Conservation (phyloP, 1,139 yeast genomes). For the Hansenula lynferdii region DNA sequence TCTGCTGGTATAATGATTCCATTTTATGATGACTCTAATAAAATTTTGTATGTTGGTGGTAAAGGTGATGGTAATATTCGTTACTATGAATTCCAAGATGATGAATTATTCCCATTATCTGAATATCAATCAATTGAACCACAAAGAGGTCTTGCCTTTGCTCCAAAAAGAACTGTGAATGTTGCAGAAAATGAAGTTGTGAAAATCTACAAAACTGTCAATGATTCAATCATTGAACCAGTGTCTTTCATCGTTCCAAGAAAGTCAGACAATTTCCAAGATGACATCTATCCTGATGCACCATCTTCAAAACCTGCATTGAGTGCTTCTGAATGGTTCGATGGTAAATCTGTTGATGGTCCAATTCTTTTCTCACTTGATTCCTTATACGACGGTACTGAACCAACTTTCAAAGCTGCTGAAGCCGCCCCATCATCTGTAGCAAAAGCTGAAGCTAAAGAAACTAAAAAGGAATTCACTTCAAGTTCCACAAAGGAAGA, state of each 20-base stretch:
- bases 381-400: slow-evolving; percentile 72
- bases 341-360: slow-evolving; percentile 72
- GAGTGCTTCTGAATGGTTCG: slow-evolving; percentile 72
- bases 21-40: slow-evolving; percentile 74
- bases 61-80: slow-evolving; percentile 98
- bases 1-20: slow-evolving; percentile 95
- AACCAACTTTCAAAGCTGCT: slow-evolving; percentile 36
- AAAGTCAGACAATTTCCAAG: slow-evolving; percentile 88
- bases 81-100: slow-evolving; percentile 82
- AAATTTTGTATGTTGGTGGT: slow-evolving; percentile 85
- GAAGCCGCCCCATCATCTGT: slow-evolving; percentile 23
- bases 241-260: slow-evolving; percentile 90
- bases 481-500: slow-evolving; percentile 13
- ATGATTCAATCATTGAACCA: slow-evolving; percentile 81
- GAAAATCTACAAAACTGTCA: slow-evolving; percentile 76
- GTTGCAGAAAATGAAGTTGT: slow-evolving; percentile 82
- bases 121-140: slow-evolving; percentile 88
- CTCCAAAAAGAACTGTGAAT: slow-evolving; percentile 79
- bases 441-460: slow-evolving; percentile 32
- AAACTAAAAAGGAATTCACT: slow-evolving; percentile 15
- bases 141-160: slow-evolving; percentile 90
- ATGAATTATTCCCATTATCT: slow-evolving; percentile 73
- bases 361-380: slow-evolving; percentile 80
- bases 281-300: slow-evolving; percentile 88
- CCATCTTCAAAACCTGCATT: slow-evolving; percentile 78